Conservation (phyloP, 495 filamentous ascomycete species). For the Neurospora tetraspora region DNA sequence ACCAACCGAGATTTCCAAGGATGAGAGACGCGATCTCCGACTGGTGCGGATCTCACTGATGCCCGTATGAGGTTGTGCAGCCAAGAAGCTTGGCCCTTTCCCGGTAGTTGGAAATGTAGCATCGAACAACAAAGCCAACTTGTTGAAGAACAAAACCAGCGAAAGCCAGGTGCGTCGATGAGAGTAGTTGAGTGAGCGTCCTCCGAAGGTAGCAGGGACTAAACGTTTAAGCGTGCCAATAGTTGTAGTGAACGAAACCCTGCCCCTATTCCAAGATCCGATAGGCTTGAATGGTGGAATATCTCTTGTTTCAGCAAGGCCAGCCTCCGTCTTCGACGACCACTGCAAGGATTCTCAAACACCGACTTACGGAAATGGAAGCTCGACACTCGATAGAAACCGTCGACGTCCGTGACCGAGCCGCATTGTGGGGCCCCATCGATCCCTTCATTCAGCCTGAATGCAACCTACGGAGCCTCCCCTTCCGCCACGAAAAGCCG, state of each 20-base stretch:
- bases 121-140: not conserved
- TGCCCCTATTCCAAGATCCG: not conserved
- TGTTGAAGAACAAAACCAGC: not conserved
- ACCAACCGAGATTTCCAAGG: not conserved
- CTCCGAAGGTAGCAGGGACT: not conserved
- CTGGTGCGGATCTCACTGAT: not conserved
- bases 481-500: not conserved
- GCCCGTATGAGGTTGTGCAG: not conserved
- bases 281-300: not conserved
- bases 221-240: not conserved
- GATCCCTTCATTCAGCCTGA: not conserved
- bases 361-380: not conserved
- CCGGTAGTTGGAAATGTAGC: not conserved
- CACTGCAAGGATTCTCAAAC: not conserved
- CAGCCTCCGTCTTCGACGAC: not conserved
- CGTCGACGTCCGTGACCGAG: not conserved
- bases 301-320: not conserved
- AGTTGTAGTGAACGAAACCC: not conserved
- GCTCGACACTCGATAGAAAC: not conserved
- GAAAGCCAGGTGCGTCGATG: not conserved
- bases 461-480: not conserved
- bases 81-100: not conserved
- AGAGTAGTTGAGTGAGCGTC: not conserved
- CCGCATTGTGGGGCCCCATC: not conserved
- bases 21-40: not conserved